A percentile compares a stretch with the other conserved stretches of the same genome.
Evolutionary conservation across 2,329 filamentous ascomycete genomes (phyloP).

Genomic region (Capronia americana): DNA sequence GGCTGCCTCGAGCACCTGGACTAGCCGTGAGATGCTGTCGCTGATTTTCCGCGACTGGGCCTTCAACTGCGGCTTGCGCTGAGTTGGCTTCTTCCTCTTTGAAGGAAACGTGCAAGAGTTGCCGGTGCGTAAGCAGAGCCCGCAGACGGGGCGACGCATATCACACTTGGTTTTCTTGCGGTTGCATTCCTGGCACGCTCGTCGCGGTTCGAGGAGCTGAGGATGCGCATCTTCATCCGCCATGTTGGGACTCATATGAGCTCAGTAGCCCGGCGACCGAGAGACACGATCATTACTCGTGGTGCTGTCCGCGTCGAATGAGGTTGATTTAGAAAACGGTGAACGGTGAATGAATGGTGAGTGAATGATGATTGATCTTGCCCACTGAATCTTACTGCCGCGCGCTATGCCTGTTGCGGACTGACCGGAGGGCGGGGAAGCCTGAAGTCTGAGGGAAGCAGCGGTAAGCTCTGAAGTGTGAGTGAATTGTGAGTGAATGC

Average conservation of each 20-base stretch:
- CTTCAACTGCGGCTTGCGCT: conserved; percentile 31
- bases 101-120: conserved; percentile 31
- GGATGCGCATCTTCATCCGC: conserved; percentile 10
- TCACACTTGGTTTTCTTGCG: conserved; percentile 36
- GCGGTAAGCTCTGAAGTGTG: not conserved
- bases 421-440: not conserved
- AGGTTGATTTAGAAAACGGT: conserved; percentile 1
- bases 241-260: conserved; percentile 14
- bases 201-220: conserved; percentile 22
- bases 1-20: conserved; percentile 30
- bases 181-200: conserved; percentile 33
- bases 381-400: conserved; percentile 2
- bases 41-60: conserved; percentile 28
- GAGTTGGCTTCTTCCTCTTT: conserved; percentile 28
- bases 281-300: conserved; percentile 4
- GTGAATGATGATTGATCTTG: not conserved
- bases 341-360: not conserved
- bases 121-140: conserved; percentile 33
- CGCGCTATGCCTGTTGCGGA: conserved; percentile 2
- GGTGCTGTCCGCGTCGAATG: not conserved
- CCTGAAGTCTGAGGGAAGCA: not conserved
- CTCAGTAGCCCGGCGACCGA: conserved; percentile 4
- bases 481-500: not conserved
- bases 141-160: conserved; percentile 31
- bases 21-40: conserved; percentile 27